Percentiles rank a stretch among this genome's conserved stretches.
These are phyloP conservation scores for Oryza glumipatula DNA, from an alignment of 176 grass and related monocot species.

Conservation along the genomic window DNA sequence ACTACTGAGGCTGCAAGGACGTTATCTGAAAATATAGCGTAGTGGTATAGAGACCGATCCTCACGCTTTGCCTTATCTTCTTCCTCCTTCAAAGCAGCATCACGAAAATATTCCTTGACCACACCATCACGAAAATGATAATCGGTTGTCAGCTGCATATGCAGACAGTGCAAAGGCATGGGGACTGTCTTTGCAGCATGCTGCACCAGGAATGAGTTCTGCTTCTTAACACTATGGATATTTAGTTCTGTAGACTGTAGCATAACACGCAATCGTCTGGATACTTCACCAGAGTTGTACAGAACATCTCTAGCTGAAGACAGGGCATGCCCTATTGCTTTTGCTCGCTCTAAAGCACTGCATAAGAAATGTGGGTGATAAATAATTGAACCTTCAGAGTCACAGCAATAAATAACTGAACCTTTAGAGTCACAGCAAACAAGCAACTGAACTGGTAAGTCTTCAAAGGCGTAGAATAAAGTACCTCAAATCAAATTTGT, in stretches of 20 bases:
- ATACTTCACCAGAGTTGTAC: slow-evolving; percentile 54
- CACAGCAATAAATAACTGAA: neutral
- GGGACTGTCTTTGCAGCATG: slow-evolving; percentile 95
- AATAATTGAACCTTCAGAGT: slow-evolving; percentile 26
- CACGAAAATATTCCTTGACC: slow-evolving; percentile 36
- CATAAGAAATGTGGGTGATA: slow-evolving; percentile 42
- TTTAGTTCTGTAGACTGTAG: slow-evolving; percentile 80
- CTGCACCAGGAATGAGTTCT: slow-evolving; percentile 94
- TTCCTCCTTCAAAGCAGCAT: slow-evolving; percentile 53
- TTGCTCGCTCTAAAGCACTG: slow-evolving; percentile 85
- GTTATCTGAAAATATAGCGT: slow-evolving; percentile 97
- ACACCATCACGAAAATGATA: slow-evolving; percentile 62
- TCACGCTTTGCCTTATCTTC: slow-evolving; percentile 72
- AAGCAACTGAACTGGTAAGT: slow-evolving; percentile 26
- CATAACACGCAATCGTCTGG: slow-evolving; percentile 77
- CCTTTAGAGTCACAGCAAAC: slow-evolving; percentile 6
- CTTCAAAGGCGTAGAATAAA: slow-evolving; percentile 22
- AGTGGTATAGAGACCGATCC: slow-evolving; percentile 84
- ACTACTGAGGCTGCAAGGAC: slow-evolving; percentile 89
- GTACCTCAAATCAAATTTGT: slow-evolving; percentile 64
- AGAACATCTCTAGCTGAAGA: slow-evolving; percentile 77
- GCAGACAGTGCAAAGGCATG: slow-evolving; percentile 86
- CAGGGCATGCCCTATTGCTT: slow-evolving; percentile 80
- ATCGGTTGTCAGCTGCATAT: slow-evolving; percentile 83
- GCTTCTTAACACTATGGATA: slow-evolving; percentile 76